Evolutionary conservation across 768 basidiomycete genomes (phyloP), one percentile per base, ranked within the genome.

Genomic region (Serpula lacrymans): DNA sequence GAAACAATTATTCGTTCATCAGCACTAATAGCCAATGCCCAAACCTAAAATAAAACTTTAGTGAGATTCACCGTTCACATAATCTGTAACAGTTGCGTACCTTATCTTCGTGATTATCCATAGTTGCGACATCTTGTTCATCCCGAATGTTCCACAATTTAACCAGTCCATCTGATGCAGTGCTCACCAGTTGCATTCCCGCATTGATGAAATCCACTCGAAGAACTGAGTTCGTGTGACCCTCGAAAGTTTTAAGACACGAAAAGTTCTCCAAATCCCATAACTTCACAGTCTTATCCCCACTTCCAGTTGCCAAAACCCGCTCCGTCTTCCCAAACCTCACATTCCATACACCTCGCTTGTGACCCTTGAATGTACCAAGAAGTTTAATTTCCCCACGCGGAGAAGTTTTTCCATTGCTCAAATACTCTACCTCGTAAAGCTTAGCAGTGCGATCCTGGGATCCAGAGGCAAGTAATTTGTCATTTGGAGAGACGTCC

Each of bases 41-140:
- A 99, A n/a, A 99, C 82, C 95, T 97, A 50, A 16, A 12, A 4
- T n/a, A 24, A 30, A 23, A 34, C 32, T 16, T 39, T 14, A 41
- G 26, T 46, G 28, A 31, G 23, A 41, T 21, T 31, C 25, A 11
- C 28, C 20, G 3, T 10, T 9, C 34, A 20, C 17, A 24, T 5
- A 27, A 21, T 40, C 24, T 7, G 30, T 31, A 37, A 7, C 21
- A 39, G n/a, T n/a, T n/a, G 49, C 81, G 14, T 45, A 88, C 94
- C 76, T 97, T 98, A 48, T 97, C 95, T 60, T 96, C 91, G 53
- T 99, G 96, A 54, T 95, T 95, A 61, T 99, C 96, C 62, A 99
- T 68, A 5, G 95, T 98, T 13, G 81, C 69, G 6, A 79, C 69
- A 52, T 94, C 97, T 52, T 88, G 80, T 57, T 98, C 96, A 37